phyloP scores from a whole-genome alignment of 2,329 filamentous ascomycete species.

The Arthrobotrys conoides region DNA sequence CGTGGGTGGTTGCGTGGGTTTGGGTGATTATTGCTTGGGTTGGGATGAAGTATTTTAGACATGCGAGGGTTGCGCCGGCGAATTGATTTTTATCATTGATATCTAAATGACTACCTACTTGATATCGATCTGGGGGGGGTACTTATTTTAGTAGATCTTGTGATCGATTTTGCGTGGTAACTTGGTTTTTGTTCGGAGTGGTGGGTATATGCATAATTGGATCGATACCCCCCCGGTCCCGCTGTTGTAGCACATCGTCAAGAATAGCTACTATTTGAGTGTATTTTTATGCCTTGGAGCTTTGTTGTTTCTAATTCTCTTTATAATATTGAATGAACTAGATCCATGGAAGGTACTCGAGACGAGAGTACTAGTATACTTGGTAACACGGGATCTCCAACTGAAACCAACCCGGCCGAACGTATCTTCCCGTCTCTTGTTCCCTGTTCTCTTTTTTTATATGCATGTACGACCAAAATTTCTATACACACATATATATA shows the following conservation, averaged over 20 bases:
- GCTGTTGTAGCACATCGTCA: too few species aligned
- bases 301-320: too few species aligned
- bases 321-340: neutral
- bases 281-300: neutral
- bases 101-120: too few species aligned
- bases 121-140: too few species aligned
- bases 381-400: conserved; percentile 40
- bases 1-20: conserved; percentile 97
- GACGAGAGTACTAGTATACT: neutral
- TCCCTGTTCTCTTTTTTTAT: neutral
- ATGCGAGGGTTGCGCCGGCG: conserved; percentile 81
- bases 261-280: too few species aligned
- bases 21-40: conserved; percentile 99
- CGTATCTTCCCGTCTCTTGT: conserved; percentile 21
- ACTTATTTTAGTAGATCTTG: too few species aligned
- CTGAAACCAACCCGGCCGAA: conserved; percentile 21
- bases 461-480: neutral
- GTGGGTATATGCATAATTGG: conserved; percentile 23
- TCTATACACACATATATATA: too few species aligned
- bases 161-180: too few species aligned
- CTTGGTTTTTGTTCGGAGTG: too few species aligned
- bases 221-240: conserved; percentile 6
- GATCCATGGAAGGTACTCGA: neutral
- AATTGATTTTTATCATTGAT: conserved; percentile 14
- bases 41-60: conserved; percentile 99